A percentile compares a stretch with the other conserved stretches of the same genome.
Evolutionary conservation across 495 filamentous ascomycete genomes (phyloP).

Genomic region (Neurospora sp.): DNA sequence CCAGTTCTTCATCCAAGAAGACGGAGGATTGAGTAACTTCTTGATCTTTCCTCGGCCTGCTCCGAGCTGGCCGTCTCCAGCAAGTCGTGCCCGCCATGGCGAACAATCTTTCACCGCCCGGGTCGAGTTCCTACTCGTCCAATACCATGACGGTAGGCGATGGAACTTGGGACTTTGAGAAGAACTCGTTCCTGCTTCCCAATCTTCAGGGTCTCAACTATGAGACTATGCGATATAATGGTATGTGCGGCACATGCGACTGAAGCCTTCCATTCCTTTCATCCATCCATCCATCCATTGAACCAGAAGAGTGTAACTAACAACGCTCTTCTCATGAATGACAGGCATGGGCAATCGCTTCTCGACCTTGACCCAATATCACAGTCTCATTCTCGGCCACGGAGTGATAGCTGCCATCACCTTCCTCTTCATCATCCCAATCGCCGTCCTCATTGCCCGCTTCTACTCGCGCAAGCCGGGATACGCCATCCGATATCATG

Average conservation of each 20-base stretch:
- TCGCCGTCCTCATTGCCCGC: constrained; percentile 64
- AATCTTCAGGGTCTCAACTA: constrained; percentile 82
- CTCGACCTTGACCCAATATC: constrained; percentile 61
- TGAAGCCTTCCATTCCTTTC: background rate
- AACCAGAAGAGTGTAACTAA: background rate
- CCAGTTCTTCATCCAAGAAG: background rate
- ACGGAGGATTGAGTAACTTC: background rate
- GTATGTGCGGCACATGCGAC: constrained; percentile 29
- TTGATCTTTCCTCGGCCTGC: constrained; percentile 2
- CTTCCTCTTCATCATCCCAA: constrained; percentile 75
- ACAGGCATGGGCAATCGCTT: constrained; percentile 90
- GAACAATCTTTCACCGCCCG: constrained; percentile 57
- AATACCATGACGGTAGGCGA: constrained; percentile 80
- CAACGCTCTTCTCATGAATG: background rate
- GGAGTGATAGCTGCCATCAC: constrained; percentile 78
- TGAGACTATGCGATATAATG: constrained; percentile 93
- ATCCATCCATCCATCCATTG: background rate
- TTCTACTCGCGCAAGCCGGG: constrained; percentile 54
- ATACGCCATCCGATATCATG: constrained; percentile 65
- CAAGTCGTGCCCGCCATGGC: constrained; percentile 32
- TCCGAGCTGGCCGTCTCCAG: constrained; percentile 10
- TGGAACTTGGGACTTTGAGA: constrained; percentile 78
- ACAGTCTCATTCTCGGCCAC: constrained; percentile 69
- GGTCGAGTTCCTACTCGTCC: constrained; percentile 74
- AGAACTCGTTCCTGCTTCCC: constrained; percentile 80